A percentile compares a stretch with the other conserved stretches of the same genome.
These are phyloP conservation scores for Candolleomyces eurysporus DNA, from an alignment of 768 basidiomycete genomes.

Conservation along the genomic window DNA sequence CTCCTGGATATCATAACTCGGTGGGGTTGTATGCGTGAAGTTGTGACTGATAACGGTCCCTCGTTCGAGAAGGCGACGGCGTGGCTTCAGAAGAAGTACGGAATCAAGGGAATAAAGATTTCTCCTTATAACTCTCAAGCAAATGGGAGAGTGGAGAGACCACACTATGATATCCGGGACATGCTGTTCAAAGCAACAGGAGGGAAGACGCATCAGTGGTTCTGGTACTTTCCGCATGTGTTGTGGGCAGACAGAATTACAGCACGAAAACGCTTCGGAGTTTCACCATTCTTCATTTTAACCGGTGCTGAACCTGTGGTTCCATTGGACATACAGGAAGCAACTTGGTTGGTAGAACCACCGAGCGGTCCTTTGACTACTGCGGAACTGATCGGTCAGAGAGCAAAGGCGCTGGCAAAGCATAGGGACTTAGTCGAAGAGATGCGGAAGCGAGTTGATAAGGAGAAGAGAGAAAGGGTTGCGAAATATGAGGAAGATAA, in stretches of 20 bases:
- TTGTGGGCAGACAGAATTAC: constrained; percentile 34
- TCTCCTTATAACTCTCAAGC: constrained; percentile 21
- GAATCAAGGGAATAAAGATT: constrained; percentile 17
- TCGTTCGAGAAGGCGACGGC: constrained; percentile 16
- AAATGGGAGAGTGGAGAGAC: constrained; percentile 19
- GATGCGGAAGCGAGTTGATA: constrained; percentile 14
- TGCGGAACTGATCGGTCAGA: constrained; percentile 19
- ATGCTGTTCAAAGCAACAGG: constrained; percentile 19
- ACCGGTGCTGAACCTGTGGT: constrained; percentile 29
- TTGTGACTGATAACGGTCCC: constrained; percentile 41
- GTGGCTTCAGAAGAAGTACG: constrained; percentile 21
- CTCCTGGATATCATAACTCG: constrained; percentile 29
- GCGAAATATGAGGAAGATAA: constrained; percentile 22
- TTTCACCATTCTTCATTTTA: constrained; percentile 29
- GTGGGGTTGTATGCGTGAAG: constrained; percentile 36
- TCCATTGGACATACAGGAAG: constrained; percentile 26
- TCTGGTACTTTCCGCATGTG: constrained; percentile 18
- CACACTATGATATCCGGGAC: constrained; percentile 20
- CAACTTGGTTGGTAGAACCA: constrained; percentile 22
- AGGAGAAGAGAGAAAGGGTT: constrained; percentile 7
- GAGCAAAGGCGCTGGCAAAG: constrained; percentile 18
- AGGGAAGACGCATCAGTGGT: constrained; percentile 29
- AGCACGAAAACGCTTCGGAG: constrained; percentile 19
- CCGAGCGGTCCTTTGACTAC: constrained; percentile 14
- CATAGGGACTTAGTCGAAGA: constrained; percentile 18